Percentiles rank a stretch among this genome's conserved stretches.
phyloP scores from a whole-genome alignment of 2,329 filamentous ascomycete species.

The Aotearoamyces nothofagi region DNA sequence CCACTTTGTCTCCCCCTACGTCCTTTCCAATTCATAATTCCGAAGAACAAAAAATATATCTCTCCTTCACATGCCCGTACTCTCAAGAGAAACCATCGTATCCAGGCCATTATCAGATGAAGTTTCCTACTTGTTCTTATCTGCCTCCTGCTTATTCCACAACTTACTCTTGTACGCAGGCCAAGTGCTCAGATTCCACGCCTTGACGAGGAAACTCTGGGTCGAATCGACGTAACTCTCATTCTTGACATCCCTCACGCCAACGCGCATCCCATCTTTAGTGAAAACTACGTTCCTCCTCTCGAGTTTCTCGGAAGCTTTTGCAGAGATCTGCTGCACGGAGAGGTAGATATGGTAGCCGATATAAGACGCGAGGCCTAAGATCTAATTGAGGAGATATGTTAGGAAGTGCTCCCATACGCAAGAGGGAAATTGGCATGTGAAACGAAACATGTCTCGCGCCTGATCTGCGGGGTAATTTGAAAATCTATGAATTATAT shows the following conservation, averaged over 20 bases:
- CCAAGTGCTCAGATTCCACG: constrained; percentile 39
- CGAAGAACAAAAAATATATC: too few species aligned
- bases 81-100: too few species aligned
- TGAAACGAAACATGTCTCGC: too few species aligned
- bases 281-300: constrained; percentile 63
- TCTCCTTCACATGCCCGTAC: too few species aligned
- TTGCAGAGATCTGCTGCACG: constrained; percentile 46
- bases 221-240: constrained; percentile 63
- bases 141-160: constrained; percentile 20
- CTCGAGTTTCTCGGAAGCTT: constrained; percentile 55
- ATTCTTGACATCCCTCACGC: constrained; percentile 50
- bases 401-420: too few species aligned
- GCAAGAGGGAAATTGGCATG: too few species aligned
- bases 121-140: constrained; percentile 19
- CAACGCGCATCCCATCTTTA: constrained; percentile 59
- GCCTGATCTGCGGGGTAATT: too few species aligned
- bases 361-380: too few species aligned
- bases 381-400: too few species aligned
- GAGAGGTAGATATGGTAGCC: constrained; percentile 60
- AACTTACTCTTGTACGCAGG: constrained; percentile 20
- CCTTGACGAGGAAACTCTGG: constrained; percentile 52
- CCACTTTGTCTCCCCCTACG: too few species aligned
- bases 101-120: background rate
- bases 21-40: too few species aligned
- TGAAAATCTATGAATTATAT: too few species aligned